Base-by-base conservation (phyloP, 768 basidiomycete species). In the Agrocybe praecox region DNA sequence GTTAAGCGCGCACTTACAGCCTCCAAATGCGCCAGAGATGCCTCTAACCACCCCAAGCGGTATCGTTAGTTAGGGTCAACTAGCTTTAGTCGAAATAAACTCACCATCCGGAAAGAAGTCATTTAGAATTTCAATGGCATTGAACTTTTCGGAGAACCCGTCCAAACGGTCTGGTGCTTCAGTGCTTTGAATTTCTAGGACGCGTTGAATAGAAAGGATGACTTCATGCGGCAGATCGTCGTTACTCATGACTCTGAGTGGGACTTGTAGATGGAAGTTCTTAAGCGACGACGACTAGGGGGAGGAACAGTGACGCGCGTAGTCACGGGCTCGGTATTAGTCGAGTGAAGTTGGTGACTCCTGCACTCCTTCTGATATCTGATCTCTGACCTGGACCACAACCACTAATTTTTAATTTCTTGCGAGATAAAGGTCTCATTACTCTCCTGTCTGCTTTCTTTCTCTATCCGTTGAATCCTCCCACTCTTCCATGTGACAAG, bases 31-130 rank as follows among this genome's bases (percentile, higher is more conserved):
- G 78, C 79, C 34, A 97, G 76, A 0, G 94, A 89, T 14, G 80
- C 80, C 74, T 96, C 96, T 98, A 65, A 34, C 57, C 18, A 18
- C 12, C 5, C 36, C 12, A 15, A 34, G 8, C 33, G 33, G 33
- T 40, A 36, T 11, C 1, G 6, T 34, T 18, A 18, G 15, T 43
- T 22, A 48, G 17, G 15, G 24, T 10, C 33, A 19, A n/a, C 11
- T 12, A 46, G 23, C 6, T 17, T 40, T 21, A 26, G 42, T 34
- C n/a, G 9, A 17, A n/a, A 18, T 15, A 17, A 60, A 63, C 79
- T 52, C 59, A 92, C 93, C 92, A 71, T 93, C 80, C 1, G 92
- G 92, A 65, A 95, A 92, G 62, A 89, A 82, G 26, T 79, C 78
- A 60, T 94, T 91, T 29, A 87, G 74, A 14, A 86, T 75, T 53